Evolutionary conservation across 1,139 yeast genomes (phyloP), one percentile per base, ranked within the genome.

Genomic region (Scheffersomyces insectosa): DNA sequence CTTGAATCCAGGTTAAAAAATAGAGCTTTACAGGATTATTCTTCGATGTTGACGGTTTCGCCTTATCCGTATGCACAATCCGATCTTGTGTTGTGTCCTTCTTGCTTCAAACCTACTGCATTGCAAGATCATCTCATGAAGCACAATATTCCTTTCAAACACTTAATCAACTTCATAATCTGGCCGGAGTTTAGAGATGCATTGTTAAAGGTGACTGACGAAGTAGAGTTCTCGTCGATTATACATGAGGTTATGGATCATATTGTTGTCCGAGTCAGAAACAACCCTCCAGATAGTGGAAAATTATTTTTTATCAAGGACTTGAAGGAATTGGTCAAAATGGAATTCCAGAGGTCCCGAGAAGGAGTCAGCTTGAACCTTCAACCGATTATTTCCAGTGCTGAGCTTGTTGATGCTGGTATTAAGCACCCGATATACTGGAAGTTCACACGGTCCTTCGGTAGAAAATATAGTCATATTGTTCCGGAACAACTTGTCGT

Each of bases 141-240:
- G 14, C 15, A 31, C 20, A 31, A 31, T 13, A 31, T 31, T 14
- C 34, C 34, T 12, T 31, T 14, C 34, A 31, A 31, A 13, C 34
- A 31, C 20, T 20, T 31, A 31, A 31, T 31, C 9, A 31, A 31
- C 23, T 31, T 31, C 34, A 31, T 31, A 7, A 8, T 31, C 34
- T 31, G 34, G 34, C 34, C 34, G 20, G 34, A 31, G 34, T 31
- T 31, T 20, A 15, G 34, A 7, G 34, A 31, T 31, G 23, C 34
- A 6, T 31, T 31, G 20, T 20, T 31, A 5, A 15, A 20, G 23
- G 20, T 14, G 15, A 20, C 34, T 3, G 34, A 31, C 20, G 23
- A 31, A 31, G 20, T 14, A n/a, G 34, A 31, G 20, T 31, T 31
- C 34, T 31, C 34, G 3, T 15, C 23, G n/a, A 14, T 20, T 31